Percentiles rank a stretch among this genome's conserved stretches.
These are phyloP conservation scores for Globomyces sp. DNA, from an alignment of 371 early-diverging fungal genomes.

Conservation along the genomic window DNA sequence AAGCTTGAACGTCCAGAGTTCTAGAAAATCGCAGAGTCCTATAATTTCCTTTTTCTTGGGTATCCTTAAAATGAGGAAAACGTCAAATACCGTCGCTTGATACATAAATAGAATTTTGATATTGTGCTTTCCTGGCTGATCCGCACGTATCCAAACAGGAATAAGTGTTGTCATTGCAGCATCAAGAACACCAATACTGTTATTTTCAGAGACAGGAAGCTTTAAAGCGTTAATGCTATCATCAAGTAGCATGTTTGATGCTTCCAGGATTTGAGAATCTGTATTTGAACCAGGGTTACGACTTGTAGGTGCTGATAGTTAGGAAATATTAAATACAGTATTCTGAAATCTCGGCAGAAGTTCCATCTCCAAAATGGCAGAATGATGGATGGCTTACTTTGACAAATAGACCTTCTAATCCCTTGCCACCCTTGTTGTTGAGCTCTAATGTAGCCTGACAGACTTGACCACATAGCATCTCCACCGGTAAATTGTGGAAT, in stretches of 20 bases:
- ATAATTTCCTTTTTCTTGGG: constrained; percentile 35
- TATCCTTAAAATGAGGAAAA: not conserved
- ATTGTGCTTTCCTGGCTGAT: constrained; percentile 81
- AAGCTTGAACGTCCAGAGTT: constrained; percentile 70
- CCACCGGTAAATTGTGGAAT: constrained; percentile 72
- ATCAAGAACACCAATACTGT: constrained; percentile 48
- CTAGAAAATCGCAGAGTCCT: constrained; percentile 65
- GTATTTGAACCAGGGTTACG: not conserved
- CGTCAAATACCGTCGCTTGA: constrained; percentile 57
- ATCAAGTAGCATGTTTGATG: constrained; percentile 29
- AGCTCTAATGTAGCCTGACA: constrained; percentile 68
- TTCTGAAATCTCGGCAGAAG: not conserved
- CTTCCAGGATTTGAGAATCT: not conserved
- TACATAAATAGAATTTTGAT: constrained; percentile 66
- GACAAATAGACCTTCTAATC: constrained; percentile 65
- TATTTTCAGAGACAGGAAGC: constrained; percentile 27
- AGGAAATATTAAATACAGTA: not conserved
- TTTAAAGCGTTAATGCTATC: constrained; percentile 28
- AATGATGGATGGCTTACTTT: constrained; percentile 86
- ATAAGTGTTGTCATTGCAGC: constrained; percentile 72
- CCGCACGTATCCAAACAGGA: constrained; percentile 88
- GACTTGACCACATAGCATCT: constrained; percentile 82
- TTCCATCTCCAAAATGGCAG: constrained; percentile 61
- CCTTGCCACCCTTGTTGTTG: constrained; percentile 79
- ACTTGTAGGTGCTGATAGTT: not conserved